Conservation (phyloP, 2,329 filamentous ascomycete genomes). For the Fusarium nelsonii region DNA sequence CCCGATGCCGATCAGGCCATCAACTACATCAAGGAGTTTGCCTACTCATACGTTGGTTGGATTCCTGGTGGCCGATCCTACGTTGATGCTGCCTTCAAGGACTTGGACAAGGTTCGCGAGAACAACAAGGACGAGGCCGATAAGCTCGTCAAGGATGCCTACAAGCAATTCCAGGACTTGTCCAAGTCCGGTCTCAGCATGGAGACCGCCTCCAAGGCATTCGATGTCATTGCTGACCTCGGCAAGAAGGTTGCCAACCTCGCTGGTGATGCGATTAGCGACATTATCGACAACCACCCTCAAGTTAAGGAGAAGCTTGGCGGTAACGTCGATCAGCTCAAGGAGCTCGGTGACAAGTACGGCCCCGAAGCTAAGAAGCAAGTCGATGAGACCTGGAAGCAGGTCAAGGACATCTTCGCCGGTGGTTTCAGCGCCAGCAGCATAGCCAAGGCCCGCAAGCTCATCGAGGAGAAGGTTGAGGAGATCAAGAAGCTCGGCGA, state of each 20-base stretch:
- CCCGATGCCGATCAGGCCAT: slow-evolving; percentile 77
- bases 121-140: slow-evolving; percentile 79
- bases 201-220: slow-evolving; percentile 71
- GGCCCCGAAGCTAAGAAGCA: slow-evolving; percentile 83
- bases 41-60: slow-evolving; percentile 76
- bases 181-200: slow-evolving; percentile 71
- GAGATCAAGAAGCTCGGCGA: slow-evolving; percentile 76
- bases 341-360: slow-evolving; percentile 75
- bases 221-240: slow-evolving; percentile 72
- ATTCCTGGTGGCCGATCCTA: slow-evolving; percentile 78
- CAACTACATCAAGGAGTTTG: slow-evolving; percentile 72
- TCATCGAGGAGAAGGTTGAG: slow-evolving; percentile 78
- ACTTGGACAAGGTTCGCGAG: slow-evolving; percentile 74
- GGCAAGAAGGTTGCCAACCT: slow-evolving; percentile 70
- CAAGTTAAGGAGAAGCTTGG: slow-evolving; percentile 79
- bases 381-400: slow-evolving; percentile 76
- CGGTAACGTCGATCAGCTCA: slow-evolving; percentile 74
- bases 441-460: slow-evolving; percentile 67
- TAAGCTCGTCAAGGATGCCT: slow-evolving; percentile 74
- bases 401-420: slow-evolving; percentile 73
- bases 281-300: slow-evolving; percentile 80
- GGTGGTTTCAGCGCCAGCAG: slow-evolving; percentile 68
- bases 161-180: slow-evolving; percentile 73
- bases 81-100: slow-evolving; percentile 76
- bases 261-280: slow-evolving; percentile 70